These are phyloP conservation scores for Xylaria castorea DNA, from an alignment of 495 filamentous ascomycete genomes.

Conservation along the genomic window DNA sequence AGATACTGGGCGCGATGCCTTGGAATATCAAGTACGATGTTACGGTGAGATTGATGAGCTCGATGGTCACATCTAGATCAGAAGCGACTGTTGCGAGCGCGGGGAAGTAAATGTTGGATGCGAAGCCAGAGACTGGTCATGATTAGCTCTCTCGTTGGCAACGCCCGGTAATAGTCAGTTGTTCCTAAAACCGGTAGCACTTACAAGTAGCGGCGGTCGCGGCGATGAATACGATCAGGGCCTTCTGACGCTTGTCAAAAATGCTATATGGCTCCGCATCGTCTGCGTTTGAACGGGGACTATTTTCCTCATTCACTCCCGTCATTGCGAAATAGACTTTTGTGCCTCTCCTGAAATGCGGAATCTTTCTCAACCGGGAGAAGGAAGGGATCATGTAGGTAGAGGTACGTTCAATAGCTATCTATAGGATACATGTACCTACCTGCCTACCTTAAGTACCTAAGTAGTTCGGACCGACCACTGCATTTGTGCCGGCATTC, in stretches of 20 bases:
- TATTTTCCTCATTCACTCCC: background rate
- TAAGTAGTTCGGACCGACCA: background rate
- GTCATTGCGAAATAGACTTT: background rate
- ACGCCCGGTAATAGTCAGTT: too few species aligned
- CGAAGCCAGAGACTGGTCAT: constrained; percentile 55
- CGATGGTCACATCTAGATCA: constrained; percentile 51
- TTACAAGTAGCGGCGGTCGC: constrained; percentile 58
- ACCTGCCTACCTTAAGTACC: background rate
- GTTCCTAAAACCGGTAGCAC: constrained; percentile 6
- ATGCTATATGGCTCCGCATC: constrained; percentile 51
- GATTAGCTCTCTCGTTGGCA: constrained; percentile 2
- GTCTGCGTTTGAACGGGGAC: background rate
- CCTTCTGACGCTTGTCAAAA: constrained; percentile 56
- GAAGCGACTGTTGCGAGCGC: constrained; percentile 53
- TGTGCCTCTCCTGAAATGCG: background rate
- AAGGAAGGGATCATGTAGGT: background rate
- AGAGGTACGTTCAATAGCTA: background rate
- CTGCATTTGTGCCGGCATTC: background rate
- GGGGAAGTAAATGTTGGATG: constrained; percentile 64
- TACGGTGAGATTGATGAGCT: constrained; percentile 57
- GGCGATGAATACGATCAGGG: constrained; percentile 53
- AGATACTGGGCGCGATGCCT: constrained; percentile 58
- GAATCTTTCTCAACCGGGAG: background rate
- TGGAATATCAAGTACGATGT: constrained; percentile 62
- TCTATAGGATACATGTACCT: background rate